These are phyloP conservation scores for Tritrichomonas foetus DNA, from an alignment of 208 protist genomes.

Conservation along the genomic window DNA sequence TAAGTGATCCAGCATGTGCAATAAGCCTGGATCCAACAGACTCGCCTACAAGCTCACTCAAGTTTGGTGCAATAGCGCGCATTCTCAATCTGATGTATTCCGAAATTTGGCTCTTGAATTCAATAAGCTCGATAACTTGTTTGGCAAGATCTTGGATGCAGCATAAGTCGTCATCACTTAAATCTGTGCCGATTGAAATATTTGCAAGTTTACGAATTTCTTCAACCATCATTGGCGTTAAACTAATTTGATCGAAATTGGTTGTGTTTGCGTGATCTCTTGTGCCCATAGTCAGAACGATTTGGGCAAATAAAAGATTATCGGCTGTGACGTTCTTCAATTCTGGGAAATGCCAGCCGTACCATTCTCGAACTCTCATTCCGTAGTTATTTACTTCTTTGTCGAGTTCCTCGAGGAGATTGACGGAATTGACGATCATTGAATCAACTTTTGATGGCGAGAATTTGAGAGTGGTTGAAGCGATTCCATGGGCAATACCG, in stretches of 20 bases:
- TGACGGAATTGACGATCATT: constrained; percentile 99
- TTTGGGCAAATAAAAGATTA: constrained; percentile 86
- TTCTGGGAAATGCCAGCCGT: constrained; percentile 99
- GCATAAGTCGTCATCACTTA: constrained; percentile 52
- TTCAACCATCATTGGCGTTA: constrained; percentile 79
- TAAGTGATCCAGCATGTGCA: constrained; percentile 90
- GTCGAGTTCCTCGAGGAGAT: constrained; percentile 94
- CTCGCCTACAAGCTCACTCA: constrained; percentile 86
- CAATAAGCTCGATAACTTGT: constrained; percentile 60
- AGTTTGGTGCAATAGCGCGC: constrained; percentile 93
- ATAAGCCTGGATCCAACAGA: constrained; percentile 92
- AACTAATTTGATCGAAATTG: constrained; percentile 78
- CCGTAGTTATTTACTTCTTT: constrained; percentile 99
- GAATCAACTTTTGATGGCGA: constrained; percentile 99
- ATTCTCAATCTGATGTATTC: constrained; percentile 86
- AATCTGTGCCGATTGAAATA: constrained; percentile 97
- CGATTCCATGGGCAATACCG: constrained; percentile 94
- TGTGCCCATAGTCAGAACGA: constrained; percentile 63
- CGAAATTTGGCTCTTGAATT: constrained; percentile 52
- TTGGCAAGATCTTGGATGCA: constrained; percentile 35
- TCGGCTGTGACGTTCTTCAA: constrained; percentile 89
- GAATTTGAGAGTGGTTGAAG: constrained; percentile 99
- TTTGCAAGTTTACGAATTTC: constrained; percentile 71
- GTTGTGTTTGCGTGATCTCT: constrained; percentile 71
- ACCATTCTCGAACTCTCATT: constrained; percentile 95